Base-by-base conservation (phyloP, 2,329 filamentous ascomycete species). In the Onygenales sp. region DNA sequence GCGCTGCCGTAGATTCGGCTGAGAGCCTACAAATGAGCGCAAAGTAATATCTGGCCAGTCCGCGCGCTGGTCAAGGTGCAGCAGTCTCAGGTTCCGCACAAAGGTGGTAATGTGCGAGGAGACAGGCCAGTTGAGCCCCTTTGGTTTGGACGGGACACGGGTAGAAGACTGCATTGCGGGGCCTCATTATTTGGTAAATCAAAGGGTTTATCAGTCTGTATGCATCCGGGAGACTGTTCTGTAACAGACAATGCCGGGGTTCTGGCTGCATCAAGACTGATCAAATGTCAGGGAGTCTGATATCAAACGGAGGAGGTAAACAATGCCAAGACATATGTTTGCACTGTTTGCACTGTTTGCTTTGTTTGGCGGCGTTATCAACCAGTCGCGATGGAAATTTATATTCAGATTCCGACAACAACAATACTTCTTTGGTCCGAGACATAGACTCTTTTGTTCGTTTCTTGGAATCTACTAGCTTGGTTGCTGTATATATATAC, bases 41-140 rank as follows among this genome's bases (percentile, higher is more conserved):
- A 77, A 66, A 1, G 81, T 83, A 53, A 96, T 86, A 14, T 72
- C 77, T 0, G 92, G 92, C 87, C 91, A 96, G 70, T 94, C 89
- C 0, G 81, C 74, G 0, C 78, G 78, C 49, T 79, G 73, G 63
- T 95, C 87, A 33, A 97, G 79, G 62, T 94, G 83, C 31, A 98
- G 78, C 2, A 97, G 80, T 40, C 85, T 86, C 42, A 96, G 71
- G 65, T 95, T 95, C 37, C 85, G 89, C 51, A 95, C 74, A 66
- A 96, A 93, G 9, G 90, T 75, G 13, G 77, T 69, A 37, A 85
- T 64, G 61, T 83, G 76, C 13, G 78, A 78, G 13, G 77, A 73
- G 42, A 72, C 66, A 17, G 65, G 59, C 65, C 71, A 75, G 52
- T 60, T 62, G 46, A 66, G 52, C 17, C 66, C 57, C 56, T 65